Base-by-base conservation (phyloP, 2,329 filamentous ascomycete genomes). In the Apiospora malaysiana region DNA sequence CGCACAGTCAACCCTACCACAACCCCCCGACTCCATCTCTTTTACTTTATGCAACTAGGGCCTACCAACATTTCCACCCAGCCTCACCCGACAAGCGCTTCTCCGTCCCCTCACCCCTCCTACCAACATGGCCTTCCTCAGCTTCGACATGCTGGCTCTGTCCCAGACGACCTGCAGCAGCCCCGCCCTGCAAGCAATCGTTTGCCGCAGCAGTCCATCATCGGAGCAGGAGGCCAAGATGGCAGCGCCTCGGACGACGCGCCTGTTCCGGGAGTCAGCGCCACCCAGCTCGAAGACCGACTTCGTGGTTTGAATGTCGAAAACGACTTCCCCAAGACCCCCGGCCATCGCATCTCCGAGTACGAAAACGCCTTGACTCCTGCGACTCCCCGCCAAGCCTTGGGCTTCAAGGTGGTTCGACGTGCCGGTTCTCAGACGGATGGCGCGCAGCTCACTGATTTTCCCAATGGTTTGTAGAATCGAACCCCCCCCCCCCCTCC, bases 381-480 rank as follows among this genome's bases (percentile, higher is more conserved):
- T 21, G 82, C 80, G 14, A 82, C 83, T 18, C 82, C 84, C 4
- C 84, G 82, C 77, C 85, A 87, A 72, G 81, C 83, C 42, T 78
- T 86, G 71, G 87, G 84, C 69, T 90, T 91, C 80, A 88, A 86
- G 78, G 85, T 90, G 71, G 81, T 85, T 70, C 88, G 86, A 80
- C 84, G 85, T 73, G 76, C 81, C 59, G 82, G 81, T 70, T 73
- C 81, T 63, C 77, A 76, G 18, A 81, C 79, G 14, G 79, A 80
- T 63, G 82, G 85, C 59, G 78, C 82, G 21, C 84, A 85, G 72
- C 81, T 90, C 56, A 78, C 81, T 47, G 84, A 89, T 74, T 91
- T 97, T 73, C 94, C 95, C 8, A 97, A 97, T 85, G 95, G 95
- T 97, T 83, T 76, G 87, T 78, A 14, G 8, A 23, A 32, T n/a